These are phyloP conservation scores for Kappamyces sp. DNA, from an alignment of 192 early-diverging fungal genomes.

Conservation along the genomic window DNA sequence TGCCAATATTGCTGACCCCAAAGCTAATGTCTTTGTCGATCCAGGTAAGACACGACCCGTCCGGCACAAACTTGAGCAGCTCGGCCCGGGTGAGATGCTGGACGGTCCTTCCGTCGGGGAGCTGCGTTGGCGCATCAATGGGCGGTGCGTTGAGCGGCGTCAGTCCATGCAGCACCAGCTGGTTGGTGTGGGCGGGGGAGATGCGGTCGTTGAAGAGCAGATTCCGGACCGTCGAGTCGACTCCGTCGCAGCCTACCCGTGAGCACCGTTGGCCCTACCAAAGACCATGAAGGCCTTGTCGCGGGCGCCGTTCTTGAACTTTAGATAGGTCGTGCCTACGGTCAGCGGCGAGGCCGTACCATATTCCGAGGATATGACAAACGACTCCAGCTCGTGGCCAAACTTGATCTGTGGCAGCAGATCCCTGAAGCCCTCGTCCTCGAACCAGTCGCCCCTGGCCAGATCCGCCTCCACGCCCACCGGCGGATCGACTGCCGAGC, in stretches of 20 bases:
- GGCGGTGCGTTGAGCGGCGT: conserved; percentile 28
- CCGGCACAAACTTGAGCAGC: conserved; percentile 32
- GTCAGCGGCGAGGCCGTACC: not conserved
- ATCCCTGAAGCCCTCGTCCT: conserved; percentile 28
- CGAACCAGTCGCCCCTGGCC: conserved; percentile 37
- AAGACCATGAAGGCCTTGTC: conserved; percentile 36
- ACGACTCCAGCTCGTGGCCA: conserved; percentile 38
- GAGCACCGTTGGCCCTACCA: conserved; percentile 6
- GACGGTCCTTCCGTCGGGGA: conserved; percentile 27
- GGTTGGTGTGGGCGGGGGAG: conserved; percentile 31
- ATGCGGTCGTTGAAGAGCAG: conserved; percentile 22
- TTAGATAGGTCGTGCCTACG: conserved; percentile 33
- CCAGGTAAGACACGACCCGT: conserved; percentile 30
- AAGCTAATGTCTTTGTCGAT: conserved; percentile 35
- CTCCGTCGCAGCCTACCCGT: conserved; percentile 36
- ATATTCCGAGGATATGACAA: conserved; percentile 29
- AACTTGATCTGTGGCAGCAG: conserved; percentile 25
- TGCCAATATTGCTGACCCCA: conserved; percentile 45
- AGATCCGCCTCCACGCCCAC: conserved; percentile 34
- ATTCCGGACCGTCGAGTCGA: conserved; percentile 39
- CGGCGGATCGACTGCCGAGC: conserved; percentile 2
- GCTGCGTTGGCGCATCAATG: conserved; percentile 24
- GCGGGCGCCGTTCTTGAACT: conserved; percentile 35
- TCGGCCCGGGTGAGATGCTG: conserved; percentile 24
- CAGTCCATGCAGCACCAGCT: conserved; percentile 37